phyloP scores from a whole-genome alignment of 2,329 filamentous ascomycete genomes.

The Colletotrichum trifolii region DNA sequence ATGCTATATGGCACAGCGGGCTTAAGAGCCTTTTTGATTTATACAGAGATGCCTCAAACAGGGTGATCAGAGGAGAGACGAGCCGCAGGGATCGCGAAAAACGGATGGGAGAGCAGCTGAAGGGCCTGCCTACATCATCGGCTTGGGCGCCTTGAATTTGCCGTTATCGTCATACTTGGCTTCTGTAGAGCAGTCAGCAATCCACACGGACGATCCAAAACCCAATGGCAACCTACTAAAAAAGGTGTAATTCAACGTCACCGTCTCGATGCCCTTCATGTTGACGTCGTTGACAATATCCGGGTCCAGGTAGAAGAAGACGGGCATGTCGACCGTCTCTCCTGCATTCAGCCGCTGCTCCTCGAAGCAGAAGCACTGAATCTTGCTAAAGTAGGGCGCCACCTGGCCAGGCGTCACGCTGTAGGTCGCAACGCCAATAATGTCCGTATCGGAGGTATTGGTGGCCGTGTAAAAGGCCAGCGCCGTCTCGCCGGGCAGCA shows the following conservation, averaged over 20 bases:
- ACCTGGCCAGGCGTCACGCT: constrained; percentile 96
- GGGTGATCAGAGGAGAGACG: too few species aligned
- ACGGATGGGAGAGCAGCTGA: background rate
- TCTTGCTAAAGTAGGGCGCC: constrained; percentile 98
- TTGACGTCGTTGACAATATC: constrained; percentile 92
- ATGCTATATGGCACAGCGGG: too few species aligned
- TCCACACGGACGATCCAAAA: background rate
- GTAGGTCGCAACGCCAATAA: constrained; percentile 98
- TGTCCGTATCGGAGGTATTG: constrained; percentile 89
- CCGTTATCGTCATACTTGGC: constrained; percentile 60
- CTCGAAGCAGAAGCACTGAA: constrained; percentile 99
- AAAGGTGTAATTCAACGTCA: constrained; percentile 97
- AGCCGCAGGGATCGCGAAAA: background rate
- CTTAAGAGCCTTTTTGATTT: too few species aligned
- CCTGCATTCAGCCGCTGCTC: constrained; percentile 93
- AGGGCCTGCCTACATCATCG: background rate
- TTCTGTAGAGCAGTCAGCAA: constrained; percentile 44
- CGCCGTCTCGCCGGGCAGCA: constrained; percentile 95
- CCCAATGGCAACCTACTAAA: constrained; percentile 77
- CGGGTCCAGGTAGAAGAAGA: constrained; percentile 99
- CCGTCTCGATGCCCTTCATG: constrained; percentile 94
- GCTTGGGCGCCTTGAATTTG: constrained; percentile 52
- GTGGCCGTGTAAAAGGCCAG: constrained; percentile 98
- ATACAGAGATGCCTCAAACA: too few species aligned
- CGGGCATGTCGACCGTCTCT: constrained; percentile 99